Evolutionary conservation across 164 flowering plant genomes (phyloP), one percentile per base, ranked within the genome.

Genomic region (Cinnamomum micranthum): DNA sequence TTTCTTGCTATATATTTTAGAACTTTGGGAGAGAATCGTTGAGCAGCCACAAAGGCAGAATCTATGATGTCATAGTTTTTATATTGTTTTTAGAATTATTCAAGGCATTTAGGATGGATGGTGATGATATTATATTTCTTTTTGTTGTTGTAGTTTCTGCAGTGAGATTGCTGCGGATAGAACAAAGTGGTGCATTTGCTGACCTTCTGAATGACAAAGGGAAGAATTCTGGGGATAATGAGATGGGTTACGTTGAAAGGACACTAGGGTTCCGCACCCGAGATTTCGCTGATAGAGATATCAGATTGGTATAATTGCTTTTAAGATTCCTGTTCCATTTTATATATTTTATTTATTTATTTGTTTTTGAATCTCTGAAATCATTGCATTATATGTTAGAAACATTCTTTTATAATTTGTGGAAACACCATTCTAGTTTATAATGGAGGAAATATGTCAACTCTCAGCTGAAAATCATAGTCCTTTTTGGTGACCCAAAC

Each of bases 131-230:
- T 55, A 55, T 3, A 5, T 55, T 4, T 70, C 9, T 70, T 77
- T 76, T 69, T 11, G 65, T 70, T 74, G 25, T 24, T 74, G 11
- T 75, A 90, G 98, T 90, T 33, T 87, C 96, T 81, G 95, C 97
- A 2, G 98, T 92, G 82, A 87, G 97, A 76, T 85, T 94, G 86
- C 83, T 92, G 95, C 75, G 95, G 76, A 91, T 94, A 81, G 91
- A 92, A 80, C 69, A 83, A 23, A 97, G 95, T 41, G 98, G 98
- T 63, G 98, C 97, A 58, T 94, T 91, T 80, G 97, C 95, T 60
- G 98, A 94, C 72, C 91, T 92, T 71, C 79, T 92, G 83, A 92
- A 92, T 72, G 91, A 89, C 78, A 89, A 85, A 79, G 95, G 96
- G 69, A 88, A 89, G 76, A 91, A 92, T 68, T 91, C 95, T 60